phyloP scores from a whole-genome alignment of 1,284 basidiomycete species.

The Microbotryum intermedium region DNA sequence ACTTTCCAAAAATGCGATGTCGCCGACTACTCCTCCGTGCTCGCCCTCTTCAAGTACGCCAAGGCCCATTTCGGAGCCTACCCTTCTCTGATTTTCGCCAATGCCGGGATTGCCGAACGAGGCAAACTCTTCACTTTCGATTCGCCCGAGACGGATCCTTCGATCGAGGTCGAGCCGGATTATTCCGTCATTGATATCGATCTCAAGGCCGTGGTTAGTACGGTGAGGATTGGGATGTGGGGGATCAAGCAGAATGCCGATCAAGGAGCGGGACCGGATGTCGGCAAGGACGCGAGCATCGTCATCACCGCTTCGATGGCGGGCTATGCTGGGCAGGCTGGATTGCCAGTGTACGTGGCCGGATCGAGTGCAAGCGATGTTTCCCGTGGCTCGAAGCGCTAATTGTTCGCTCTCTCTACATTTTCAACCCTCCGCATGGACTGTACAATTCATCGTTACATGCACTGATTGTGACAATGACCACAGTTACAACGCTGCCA shows the following conservation, averaged over 20 bases:
- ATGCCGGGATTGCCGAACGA: constrained; percentile 4
- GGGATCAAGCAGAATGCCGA: neutral
- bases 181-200: neutral
- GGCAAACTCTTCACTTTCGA: neutral
- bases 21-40: neutral
- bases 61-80: neutral
- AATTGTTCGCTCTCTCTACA: too few species aligned
- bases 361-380: neutral
- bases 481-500: constrained; percentile 7
- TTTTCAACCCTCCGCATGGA: too few species aligned
- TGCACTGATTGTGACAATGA: neutral
- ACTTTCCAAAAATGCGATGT: neutral
- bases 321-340: neutral
- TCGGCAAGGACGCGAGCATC: neutral
- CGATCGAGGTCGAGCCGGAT: constrained; percentile 1
- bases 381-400: too few species aligned
- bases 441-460: too few species aligned
- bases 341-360: constrained; percentile 1
- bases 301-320: constrained; percentile 4
- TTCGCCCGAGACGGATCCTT: neutral
- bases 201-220: constrained; percentile 1
- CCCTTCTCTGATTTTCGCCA: neutral
- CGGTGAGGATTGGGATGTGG: constrained; percentile 4
- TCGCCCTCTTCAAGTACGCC: neutral
- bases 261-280: neutral